phyloP scores from a whole-genome alignment of 805 yeast genomes.

The Kodamaea sagamina region DNA sequence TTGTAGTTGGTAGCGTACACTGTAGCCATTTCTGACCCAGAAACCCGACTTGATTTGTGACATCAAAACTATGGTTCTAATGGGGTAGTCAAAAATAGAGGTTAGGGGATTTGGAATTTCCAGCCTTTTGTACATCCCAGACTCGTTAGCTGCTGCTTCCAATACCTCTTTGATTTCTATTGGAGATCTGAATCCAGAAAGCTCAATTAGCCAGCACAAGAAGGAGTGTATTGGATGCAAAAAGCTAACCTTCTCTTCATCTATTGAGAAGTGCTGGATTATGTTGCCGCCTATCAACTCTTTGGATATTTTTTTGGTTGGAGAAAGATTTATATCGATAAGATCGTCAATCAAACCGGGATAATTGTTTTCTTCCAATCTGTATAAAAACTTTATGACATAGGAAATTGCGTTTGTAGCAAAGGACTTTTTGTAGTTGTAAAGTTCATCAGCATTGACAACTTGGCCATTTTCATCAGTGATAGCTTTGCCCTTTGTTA shows the following conservation, averaged over 20 bases:
- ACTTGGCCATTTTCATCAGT: constrained; percentile 1
- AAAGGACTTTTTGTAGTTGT: constrained; percentile 15
- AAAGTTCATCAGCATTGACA: constrained; percentile 7
- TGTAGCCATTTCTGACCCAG: constrained; percentile 93
- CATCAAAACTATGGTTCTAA: constrained; percentile 72
- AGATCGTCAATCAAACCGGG: constrained; percentile 30
- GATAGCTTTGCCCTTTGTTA: constrained; percentile 4
- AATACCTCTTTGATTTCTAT: constrained; percentile 25
- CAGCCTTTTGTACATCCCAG: constrained; percentile 10
- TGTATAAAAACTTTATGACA: constrained; percentile 32
- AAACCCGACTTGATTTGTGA: constrained; percentile 86
- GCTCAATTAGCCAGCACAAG: constrained; percentile 69
- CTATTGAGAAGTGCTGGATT: constrained; percentile 30
- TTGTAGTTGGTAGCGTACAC: constrained; percentile 74
- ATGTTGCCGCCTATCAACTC: constrained; percentile 26
- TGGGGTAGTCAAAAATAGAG: constrained; percentile 65
- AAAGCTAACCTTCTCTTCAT: constrained; percentile 57
- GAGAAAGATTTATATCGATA: constrained; percentile 26
- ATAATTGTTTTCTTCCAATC: constrained; percentile 30
- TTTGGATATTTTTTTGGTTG: constrained; percentile 17
- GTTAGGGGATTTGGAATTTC: constrained; percentile 22
- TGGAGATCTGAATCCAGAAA: constrained; percentile 33
- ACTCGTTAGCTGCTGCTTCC: constrained; percentile 14
- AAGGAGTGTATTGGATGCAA: constrained; percentile 81
- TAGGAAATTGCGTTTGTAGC: constrained; percentile 31